Base-by-base conservation (phyloP, 371 early-diverging fungal species). In the Actinomortierella ambigua region DNA sequence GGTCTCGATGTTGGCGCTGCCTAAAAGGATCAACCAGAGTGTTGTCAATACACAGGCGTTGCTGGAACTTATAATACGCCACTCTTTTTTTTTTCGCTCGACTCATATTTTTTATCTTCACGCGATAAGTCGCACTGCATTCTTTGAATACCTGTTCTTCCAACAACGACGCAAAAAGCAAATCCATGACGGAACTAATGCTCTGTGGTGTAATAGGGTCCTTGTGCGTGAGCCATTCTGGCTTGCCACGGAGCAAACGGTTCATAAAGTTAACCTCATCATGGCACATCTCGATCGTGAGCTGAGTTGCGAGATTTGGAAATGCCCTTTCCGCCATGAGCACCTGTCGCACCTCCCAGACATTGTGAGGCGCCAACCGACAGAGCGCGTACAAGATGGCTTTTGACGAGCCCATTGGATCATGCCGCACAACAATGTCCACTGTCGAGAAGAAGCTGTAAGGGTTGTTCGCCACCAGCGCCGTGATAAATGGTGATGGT, bases 231-330 rank as follows among this genome's bases (percentile, higher is more conserved):
- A 73, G 75, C 75, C 75, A 73, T 39, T 67, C 63, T 24, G 75
- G 75, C 15, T 73, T 63, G 14, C 75, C 75, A 11, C 50, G 67
- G 13, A 73, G 53, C 7, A 73, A 57, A 47, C 75, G 63, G 58
- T 73, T 73, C 75, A 73, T 67, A 44, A 73, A 73, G 14, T 56
- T 59, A 20, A 63, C 63, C 34, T 73, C 75, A 40, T 73, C 75
- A 26, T 73, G 75, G 20, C 75, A 73, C 39, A 67, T 64, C 23
- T 73, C 75, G 28, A 73, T 73, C 0, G 68, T 73, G 41, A 73
- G 61, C 42, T 73, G 68, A 18, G 67, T 56, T 8, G 68, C 75
- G 6, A 73, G 55, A 18, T 73, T 73, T 13, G 75, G 68, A 9
- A 67, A 67, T 48, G 59, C 53, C 40, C 50, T 60, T 24, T 57